Percentiles rank a stretch among this genome's conserved stretches.
phyloP scores from a whole-genome alignment of 2,329 filamentous ascomycete genomes.

The Calonectria pseudoturangicola region DNA sequence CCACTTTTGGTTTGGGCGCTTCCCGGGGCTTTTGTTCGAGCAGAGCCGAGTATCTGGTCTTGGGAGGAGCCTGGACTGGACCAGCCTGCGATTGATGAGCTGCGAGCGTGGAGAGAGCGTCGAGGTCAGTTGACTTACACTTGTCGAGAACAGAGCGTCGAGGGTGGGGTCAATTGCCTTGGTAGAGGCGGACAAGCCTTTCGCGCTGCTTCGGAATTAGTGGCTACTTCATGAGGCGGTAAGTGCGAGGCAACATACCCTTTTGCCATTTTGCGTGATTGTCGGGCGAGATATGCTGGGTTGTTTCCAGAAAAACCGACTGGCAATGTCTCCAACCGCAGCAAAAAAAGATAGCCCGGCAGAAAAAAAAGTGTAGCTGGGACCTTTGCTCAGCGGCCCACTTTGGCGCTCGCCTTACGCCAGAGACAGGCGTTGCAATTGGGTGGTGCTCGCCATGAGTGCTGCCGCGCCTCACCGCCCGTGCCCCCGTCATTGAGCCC shows the following conservation, averaged over 20 bases:
- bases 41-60: constrained; percentile 66
- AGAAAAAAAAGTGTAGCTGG: constrained; percentile 53
- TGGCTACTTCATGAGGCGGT: constrained; percentile 40
- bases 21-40: constrained; percentile 59
- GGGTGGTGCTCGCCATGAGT: constrained; percentile 49
- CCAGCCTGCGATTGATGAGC: constrained; percentile 65
- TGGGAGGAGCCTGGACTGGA: constrained; percentile 68
- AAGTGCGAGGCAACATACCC: constrained; percentile 41
- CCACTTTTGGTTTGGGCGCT: constrained; percentile 50
- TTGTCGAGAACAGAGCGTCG: constrained; percentile 81
- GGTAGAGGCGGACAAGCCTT: constrained; percentile 64
- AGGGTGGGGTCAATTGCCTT: constrained; percentile 81
- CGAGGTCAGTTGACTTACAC: constrained; percentile 72
- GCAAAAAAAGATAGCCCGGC: constrained; percentile 45
- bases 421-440: constrained; percentile 59
- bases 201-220: constrained; percentile 58
- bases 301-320: constrained; percentile 39
- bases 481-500: constrained; percentile 57
- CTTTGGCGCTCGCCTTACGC: constrained; percentile 48
- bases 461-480: constrained; percentile 58
- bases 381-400: constrained; percentile 39
- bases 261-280: constrained; percentile 52
- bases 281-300: constrained; percentile 10
- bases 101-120: constrained; percentile 28
- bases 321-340: constrained; percentile 40